Conservation (phyloP, 768 basidiomycete genomes). For the Lentinus brumalis region DNA sequence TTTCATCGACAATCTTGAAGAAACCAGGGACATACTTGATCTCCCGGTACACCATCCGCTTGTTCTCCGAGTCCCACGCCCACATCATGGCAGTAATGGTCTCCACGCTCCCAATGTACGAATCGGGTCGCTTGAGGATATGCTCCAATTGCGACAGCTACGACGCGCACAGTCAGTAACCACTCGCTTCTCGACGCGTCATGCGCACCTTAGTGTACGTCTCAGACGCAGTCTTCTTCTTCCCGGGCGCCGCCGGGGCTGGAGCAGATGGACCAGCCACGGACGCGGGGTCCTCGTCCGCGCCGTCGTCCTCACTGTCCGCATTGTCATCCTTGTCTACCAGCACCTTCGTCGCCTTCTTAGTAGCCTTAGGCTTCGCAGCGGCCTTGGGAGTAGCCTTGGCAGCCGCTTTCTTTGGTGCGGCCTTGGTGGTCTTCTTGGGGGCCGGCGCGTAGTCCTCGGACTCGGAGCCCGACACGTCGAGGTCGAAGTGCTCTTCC, state of each 20-base stretch:
- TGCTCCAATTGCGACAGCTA: slow-evolving; percentile 96
- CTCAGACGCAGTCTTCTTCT: slow-evolving; percentile 90
- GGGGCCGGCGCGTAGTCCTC: slow-evolving; percentile 63
- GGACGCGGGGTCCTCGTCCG: slow-evolving; percentile 42
- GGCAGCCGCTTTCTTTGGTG: slow-evolving; percentile 39
- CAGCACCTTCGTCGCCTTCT: slow-evolving; percentile 78
- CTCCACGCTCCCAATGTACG: slow-evolving; percentile 97
- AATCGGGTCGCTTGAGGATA: slow-evolving; percentile 87
- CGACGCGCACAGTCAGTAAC: slow-evolving; percentile 4
- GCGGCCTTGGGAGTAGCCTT: slow-evolving; percentile 48
- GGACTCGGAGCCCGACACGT: slow-evolving; percentile 57
- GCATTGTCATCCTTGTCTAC: slow-evolving; percentile 65
- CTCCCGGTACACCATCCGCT: slow-evolving; percentile 81
- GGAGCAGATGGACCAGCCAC: slow-evolving; percentile 33
- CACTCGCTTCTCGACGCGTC: not conserved
- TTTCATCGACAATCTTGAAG: slow-evolving; percentile 99
- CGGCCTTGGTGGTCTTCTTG: slow-evolving; percentile 46
- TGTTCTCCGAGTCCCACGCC: slow-evolving; percentile 85
- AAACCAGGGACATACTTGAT: slow-evolving; percentile 95
- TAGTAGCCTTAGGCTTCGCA: slow-evolving; percentile 51
- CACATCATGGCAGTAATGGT: slow-evolving; percentile 86
- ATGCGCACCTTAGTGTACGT: slow-evolving; percentile 80
- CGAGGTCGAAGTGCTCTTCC: slow-evolving; percentile 70
- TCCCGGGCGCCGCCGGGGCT: slow-evolving; percentile 39
- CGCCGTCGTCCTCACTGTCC: slow-evolving; percentile 49